phyloP scores from a whole-genome alignment of 345 rosid species.

The Citrus hindsii region DNA sequence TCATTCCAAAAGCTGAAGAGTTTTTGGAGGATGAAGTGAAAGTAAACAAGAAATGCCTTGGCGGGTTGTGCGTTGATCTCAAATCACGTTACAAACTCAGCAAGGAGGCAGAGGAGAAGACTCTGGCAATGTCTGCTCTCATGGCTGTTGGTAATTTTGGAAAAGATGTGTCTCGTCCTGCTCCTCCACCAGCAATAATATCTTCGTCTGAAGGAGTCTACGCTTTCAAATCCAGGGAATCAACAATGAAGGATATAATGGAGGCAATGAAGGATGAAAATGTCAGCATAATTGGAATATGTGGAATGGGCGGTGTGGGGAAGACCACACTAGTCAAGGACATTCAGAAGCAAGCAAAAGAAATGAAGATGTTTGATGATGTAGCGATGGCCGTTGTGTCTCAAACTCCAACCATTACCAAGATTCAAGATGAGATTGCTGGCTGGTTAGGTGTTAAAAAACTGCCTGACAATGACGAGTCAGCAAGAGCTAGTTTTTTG shows the following conservation, averaged over 20 bases:
- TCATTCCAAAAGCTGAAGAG: background rate
- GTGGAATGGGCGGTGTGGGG: conserved; percentile 8
- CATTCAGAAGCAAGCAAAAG: background rate
- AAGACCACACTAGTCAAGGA: conserved; percentile 19
- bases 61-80: background rate
- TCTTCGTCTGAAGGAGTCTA: background rate
- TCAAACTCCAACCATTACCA: background rate
- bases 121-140: background rate
- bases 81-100: background rate
- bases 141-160: too few species aligned
- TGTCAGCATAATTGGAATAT: conserved; percentile 13
- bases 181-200: background rate
- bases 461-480: background rate
- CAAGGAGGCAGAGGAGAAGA: background rate
- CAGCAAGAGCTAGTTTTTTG: conserved; percentile 10
- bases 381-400: conserved; percentile 2
- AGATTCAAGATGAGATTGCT: conserved; percentile 14
- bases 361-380: conserved; percentile 3
- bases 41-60: background rate
- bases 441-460: background rate
- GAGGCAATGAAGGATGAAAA: background rate
- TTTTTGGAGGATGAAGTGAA: background rate
- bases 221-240: background rate
- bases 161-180: background rate
- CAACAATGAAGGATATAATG: background rate